These are phyloP conservation scores for Mitragyna speciosa DNA, from an alignment of 257 asterid species.

Conservation along the genomic window DNA sequence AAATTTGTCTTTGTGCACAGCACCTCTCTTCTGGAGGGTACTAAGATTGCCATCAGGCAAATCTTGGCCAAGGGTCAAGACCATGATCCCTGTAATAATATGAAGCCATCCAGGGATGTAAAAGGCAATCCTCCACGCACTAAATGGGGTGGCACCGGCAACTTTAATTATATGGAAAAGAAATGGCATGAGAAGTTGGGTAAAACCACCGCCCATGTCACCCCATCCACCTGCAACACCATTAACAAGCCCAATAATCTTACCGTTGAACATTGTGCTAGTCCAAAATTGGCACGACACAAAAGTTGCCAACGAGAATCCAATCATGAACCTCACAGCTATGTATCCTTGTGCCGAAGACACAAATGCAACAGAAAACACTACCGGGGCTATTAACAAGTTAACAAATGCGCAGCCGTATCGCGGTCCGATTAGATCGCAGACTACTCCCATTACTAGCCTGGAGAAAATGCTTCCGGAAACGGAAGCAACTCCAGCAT, in stretches of 20 bases:
- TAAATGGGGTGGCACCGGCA: constrained; percentile 45
- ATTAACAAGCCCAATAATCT: constrained; percentile 50
- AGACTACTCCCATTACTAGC: constrained; percentile 58
- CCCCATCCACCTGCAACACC: constrained; percentile 70
- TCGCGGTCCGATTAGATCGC: constrained; percentile 57
- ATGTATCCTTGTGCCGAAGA: constrained; percentile 43
- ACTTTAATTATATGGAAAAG: constrained; percentile 34
- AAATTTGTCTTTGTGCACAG: constrained; percentile 47
- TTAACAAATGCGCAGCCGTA: constrained; percentile 63
- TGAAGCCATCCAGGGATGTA: constrained; percentile 58
- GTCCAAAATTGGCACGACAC: constrained; percentile 52
- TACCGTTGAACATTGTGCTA: constrained; percentile 20
- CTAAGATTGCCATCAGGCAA: constrained; percentile 64
- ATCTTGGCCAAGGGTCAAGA: constrained; percentile 53
- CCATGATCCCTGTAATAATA: constrained; percentile 45
- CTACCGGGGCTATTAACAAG: constrained; percentile 51
- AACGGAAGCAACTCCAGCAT: constrained; percentile 66
- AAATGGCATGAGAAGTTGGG: constrained; percentile 61
- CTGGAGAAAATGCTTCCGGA: constrained; percentile 65
- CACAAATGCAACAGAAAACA: constrained; percentile 47
- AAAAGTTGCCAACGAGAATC: constrained; percentile 56
- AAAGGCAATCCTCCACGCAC: constrained; percentile 63
- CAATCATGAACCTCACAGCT: constrained; percentile 56
- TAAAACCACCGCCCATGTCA: constrained; percentile 59
- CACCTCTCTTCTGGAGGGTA: constrained; percentile 47